These are phyloP conservation scores for Tagetes erecta DNA, from an alignment of 129 eudicot species.

Conservation along the genomic window DNA sequence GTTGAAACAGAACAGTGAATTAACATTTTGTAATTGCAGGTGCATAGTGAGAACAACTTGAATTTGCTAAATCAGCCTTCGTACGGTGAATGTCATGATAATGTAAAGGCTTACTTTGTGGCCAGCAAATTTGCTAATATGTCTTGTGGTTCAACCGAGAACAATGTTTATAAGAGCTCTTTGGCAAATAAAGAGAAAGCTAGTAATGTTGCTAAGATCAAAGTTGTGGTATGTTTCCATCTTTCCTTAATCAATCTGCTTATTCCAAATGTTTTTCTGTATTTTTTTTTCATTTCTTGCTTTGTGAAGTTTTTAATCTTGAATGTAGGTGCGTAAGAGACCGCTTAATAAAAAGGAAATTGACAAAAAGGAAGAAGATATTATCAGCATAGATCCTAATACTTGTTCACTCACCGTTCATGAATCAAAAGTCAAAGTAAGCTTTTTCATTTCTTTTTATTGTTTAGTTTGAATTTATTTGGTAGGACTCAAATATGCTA, in stretches of 20 bases:
- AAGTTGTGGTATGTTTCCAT: slow-evolving; percentile 79
- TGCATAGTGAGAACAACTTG: slow-evolving; percentile 43
- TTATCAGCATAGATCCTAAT: slow-evolving; percentile 46
- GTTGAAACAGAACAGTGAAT: background rate
- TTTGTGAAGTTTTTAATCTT: background rate
- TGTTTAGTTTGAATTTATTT: background rate
- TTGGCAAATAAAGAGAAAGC: slow-evolving; percentile 69
- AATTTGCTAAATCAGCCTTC: slow-evolving; percentile 50
- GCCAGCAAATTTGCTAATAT: slow-evolving; percentile 54
- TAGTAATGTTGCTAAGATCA: slow-evolving; percentile 83
- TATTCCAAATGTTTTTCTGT: background rate
- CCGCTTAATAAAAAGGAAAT: slow-evolving; percentile 75
- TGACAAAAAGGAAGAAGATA: slow-evolving; percentile 61
- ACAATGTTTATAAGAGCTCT: slow-evolving; percentile 46
- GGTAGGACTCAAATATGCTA: background rate
- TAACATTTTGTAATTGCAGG: slow-evolving; percentile 43
- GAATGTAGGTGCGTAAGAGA: slow-evolving; percentile 63
- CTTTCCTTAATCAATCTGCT: slow-evolving; percentile 17
- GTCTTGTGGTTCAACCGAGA: slow-evolving; percentile 57
- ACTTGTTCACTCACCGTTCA: slow-evolving; percentile 54
- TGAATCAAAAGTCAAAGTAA: slow-evolving; percentile 71
- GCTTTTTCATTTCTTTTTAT: background rate
- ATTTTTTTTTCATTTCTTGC: background rate
- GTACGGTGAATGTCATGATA: slow-evolving; percentile 52
- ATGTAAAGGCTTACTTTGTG: slow-evolving; percentile 44